Percentiles rank a stretch among this genome's conserved stretches.
Conservation (phyloP, 2,329 filamentous ascomycete species). For the Capronia americana region DNA sequence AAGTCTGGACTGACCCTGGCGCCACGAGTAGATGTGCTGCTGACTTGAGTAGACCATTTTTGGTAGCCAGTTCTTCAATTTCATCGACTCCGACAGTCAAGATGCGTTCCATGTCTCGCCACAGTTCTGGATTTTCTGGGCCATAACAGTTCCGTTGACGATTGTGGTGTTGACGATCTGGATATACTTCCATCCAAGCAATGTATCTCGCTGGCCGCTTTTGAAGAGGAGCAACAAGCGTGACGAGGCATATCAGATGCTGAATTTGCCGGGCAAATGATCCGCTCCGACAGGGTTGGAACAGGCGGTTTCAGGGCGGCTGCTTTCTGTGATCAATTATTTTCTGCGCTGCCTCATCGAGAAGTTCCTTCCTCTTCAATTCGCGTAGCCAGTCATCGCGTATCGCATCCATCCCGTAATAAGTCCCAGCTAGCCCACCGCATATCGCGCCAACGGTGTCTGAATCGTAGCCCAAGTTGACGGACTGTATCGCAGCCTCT, state of each 20-base stretch:
- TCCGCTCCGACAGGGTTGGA: not conserved
- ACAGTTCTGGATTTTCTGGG: constrained; percentile 39
- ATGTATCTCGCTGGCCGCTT: constrained; percentile 27
- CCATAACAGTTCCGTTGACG: constrained; percentile 33
- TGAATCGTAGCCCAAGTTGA: constrained; percentile 53
- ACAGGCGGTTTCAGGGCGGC: not conserved
- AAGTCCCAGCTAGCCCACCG: constrained; percentile 52
- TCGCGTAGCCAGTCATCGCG: constrained; percentile 39
- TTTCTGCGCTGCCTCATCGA: constrained; percentile 29
- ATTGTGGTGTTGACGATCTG: constrained; percentile 30
- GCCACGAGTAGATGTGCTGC: not conserved
- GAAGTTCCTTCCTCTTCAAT: constrained; percentile 34
- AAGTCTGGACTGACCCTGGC: not conserved
- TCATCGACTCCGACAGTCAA: constrained; percentile 13
- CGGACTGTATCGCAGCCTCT: constrained; percentile 49
- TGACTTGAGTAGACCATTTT: constrained; percentile 25
- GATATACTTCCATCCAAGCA: constrained; percentile 20
- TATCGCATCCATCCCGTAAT: constrained; percentile 48
- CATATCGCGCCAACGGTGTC: constrained; percentile 55
- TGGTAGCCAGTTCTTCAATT: constrained; percentile 38
- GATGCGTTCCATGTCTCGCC: constrained; percentile 24
- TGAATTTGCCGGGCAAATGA: constrained; percentile 5
- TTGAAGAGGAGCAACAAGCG: constrained; percentile 14
- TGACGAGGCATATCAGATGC: constrained; percentile 18
- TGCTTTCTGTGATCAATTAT: constrained; percentile 15